Conservation (phyloP, 495 filamentous ascomycete species). For the Cryomyces antarcticus region DNA sequence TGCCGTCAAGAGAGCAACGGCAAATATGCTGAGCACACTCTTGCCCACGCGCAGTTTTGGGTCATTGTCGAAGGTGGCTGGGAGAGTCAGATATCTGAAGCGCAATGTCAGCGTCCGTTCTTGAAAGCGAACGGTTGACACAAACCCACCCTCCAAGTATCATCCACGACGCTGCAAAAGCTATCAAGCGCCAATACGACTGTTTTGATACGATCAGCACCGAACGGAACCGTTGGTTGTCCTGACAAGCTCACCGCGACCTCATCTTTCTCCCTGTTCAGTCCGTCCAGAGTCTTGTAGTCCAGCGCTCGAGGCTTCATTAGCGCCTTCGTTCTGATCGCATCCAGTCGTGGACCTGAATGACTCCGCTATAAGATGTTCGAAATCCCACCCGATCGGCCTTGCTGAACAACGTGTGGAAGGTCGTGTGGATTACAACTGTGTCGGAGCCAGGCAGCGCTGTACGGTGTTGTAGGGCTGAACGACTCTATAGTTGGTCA, state of each 20-base stretch:
- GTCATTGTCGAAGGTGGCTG: constrained; percentile 15
- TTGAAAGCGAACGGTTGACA: neutral
- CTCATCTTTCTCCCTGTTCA: neutral
- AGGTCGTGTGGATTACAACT: no score
- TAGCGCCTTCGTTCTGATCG: neutral
- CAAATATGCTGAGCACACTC: constrained; percentile 15
- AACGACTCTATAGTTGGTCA: no score
- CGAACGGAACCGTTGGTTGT: no score
- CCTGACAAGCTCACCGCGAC: neutral
- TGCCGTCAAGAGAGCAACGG: constrained; percentile 15
- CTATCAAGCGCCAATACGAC: constrained; percentile 19
- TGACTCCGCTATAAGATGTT: neutral
- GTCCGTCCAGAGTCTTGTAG: neutral
- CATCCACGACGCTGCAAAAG: constrained; percentile 15
- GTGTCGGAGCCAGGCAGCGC: no score
- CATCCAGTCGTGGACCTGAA: neutral
- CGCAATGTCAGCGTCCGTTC: neutral
- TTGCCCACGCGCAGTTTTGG: constrained; percentile 12
- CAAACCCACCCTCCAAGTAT: constrained; percentile 14
- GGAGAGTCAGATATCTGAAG: constrained; percentile 17
- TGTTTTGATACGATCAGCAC: neutral
- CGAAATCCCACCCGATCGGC: neutral
- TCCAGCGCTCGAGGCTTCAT: neutral
- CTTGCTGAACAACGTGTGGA: no score
- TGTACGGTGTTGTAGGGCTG: no score